Evolutionary conservation across 805 yeast species (phyloP), one percentile per base, ranked within the genome.

Genomic region (Lipomyces chichibuensis): DNA sequence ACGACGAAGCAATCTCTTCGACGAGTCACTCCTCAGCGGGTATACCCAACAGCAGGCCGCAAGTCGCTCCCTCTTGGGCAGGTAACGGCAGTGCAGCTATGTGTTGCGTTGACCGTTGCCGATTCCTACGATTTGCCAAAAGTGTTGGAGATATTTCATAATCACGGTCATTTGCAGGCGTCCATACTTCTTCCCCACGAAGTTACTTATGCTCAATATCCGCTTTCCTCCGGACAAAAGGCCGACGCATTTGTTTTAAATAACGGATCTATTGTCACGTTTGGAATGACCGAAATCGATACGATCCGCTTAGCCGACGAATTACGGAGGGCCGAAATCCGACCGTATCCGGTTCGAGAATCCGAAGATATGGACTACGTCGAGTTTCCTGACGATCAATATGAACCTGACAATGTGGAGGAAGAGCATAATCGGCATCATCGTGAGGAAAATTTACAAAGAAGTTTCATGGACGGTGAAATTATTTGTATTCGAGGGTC

Each of bases 361-460:
- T 85, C 91, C 51, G 98, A 92, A 75, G 98, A 93, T 73, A 84
- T 92, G 86, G 97, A 93, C 76, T 92, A 80, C 76, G 79, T 90
- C 13, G 90, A 87, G 35, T 66, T 62, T 73, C 76, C 64, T 62
- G 71, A 46, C 39, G 78, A 67, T 11, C 35, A 23, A 17, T 17
- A 20, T n/a, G 59, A 56, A 8, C 3, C 8, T 43, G 14, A n/a
- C 49, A 23, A 14, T 8, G 27, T 33, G 25, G 49, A 56, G 23
- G 49, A 20, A 71, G 76, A 17, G 43, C 70, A 33, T 60, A 65
- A 35, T 17, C 46, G 17, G 51, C 29, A 39, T 39, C 39, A n/a
- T 65, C 62, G n/a, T 66, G 56, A 32, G 60, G 60, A 33, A 69
- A 1, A 71, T 71, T 8, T 78, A 13, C 20, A 2, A 25, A 52